A percentile compares a stretch with the other conserved stretches of the same genome.
Conservation (phyloP, 169 alveolate species). For the Eimeria necatrix region DNA sequence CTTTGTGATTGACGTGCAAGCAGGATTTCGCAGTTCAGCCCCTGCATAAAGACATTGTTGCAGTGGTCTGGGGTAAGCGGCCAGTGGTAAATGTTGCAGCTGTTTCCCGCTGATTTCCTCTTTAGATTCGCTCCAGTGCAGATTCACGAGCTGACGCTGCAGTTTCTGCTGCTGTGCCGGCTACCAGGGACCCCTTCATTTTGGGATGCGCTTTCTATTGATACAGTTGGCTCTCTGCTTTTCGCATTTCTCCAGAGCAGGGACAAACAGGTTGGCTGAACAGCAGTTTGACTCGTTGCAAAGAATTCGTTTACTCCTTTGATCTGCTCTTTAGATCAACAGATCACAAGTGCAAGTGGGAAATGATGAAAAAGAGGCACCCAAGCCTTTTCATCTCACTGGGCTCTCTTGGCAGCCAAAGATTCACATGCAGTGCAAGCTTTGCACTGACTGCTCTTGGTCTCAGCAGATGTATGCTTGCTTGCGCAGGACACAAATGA, state of each 20-base stretch:
- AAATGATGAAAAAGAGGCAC: too few relatives aligned
- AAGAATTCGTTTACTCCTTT: neutral
- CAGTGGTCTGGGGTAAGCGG: conserved; percentile 47
- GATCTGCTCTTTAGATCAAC: neutral
- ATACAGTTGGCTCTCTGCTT: neutral
- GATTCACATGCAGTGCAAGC: neutral
- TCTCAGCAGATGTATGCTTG: neutral
- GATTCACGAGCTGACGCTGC: too few relatives aligned
- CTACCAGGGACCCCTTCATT: conserved; percentile 16
- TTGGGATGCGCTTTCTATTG: conserved; percentile 1
- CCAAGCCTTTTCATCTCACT: too few relatives aligned
- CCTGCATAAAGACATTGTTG: neutral
- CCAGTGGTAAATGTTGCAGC: neutral
- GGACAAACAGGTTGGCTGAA: neutral
- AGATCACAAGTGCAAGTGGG: too few relatives aligned
- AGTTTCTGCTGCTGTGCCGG: neutral
- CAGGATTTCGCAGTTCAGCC: conserved; percentile 24
- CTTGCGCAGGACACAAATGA: neutral
- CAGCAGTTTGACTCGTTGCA: too few relatives aligned
- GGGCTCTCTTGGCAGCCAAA: too few relatives aligned
- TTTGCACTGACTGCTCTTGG: neutral
- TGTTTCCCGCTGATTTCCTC: too few relatives aligned
- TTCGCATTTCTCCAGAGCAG: neutral
- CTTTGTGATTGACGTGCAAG: neutral
- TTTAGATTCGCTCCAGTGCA: too few relatives aligned